These are phyloP conservation scores for Mycena galopus DNA, from an alignment of 768 basidiomycete genomes.

Conservation along the genomic window DNA sequence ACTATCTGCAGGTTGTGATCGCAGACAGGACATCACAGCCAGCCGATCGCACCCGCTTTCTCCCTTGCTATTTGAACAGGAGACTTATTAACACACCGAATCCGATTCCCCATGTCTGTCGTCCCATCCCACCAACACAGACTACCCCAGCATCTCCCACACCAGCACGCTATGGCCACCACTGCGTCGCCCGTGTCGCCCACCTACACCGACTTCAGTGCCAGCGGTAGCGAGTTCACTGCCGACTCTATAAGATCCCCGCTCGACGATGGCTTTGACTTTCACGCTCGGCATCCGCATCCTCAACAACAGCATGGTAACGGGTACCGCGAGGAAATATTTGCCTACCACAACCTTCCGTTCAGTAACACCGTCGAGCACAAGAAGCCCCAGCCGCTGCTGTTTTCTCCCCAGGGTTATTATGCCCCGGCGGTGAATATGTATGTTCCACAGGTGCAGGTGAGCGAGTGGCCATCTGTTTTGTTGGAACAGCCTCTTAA, in stretches of 20 bases:
- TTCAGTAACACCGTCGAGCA: slow-evolving; percentile 1
- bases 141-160: no score
- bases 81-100: slow-evolving; percentile 12
- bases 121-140: not conserved
- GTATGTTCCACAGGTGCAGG: not conserved
- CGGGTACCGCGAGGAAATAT: not conserved
- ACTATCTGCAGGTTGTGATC: no score
- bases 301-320: no score
- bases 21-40: slow-evolving; percentile 15
- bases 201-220: slow-evolving; percentile 36
- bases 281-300: not conserved
- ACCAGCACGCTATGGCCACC: not conserved
- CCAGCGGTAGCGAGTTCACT: slow-evolving; percentile 20
- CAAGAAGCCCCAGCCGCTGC: not conserved
- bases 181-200: slow-evolving; percentile 29
- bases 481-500: not conserved
- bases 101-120: slow-evolving; percentile 4
- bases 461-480: no score
- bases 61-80: not conserved
- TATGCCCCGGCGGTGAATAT: slow-evolving; percentile 8
- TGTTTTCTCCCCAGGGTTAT: slow-evolving; percentile 3
- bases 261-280: not conserved
- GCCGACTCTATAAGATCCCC: slow-evolving; percentile 8
- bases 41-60: slow-evolving; percentile 28
- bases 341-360: not conserved